Conservation (phyloP, 108 stramenopile species). For the Hondaea fermentalgiana region DNA sequence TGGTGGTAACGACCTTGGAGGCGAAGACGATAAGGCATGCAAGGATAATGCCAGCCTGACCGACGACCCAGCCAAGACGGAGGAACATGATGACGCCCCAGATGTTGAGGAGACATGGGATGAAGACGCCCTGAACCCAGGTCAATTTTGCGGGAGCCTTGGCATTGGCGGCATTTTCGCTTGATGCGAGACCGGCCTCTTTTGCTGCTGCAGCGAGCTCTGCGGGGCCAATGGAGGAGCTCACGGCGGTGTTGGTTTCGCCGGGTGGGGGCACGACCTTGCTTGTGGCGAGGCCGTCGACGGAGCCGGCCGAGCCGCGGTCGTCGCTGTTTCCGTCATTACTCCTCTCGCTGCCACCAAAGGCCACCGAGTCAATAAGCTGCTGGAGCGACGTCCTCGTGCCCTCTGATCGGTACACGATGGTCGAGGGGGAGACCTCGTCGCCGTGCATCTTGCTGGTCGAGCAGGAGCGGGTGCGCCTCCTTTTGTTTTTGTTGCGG, state of each 20-base stretch:
- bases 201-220: neutral
- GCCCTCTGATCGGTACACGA: neutral
- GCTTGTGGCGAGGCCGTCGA: neutral
- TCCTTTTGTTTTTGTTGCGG: too few relatives aligned
- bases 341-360: neutral
- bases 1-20: slow-evolving; percentile 47
- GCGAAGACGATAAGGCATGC: slow-evolving; percentile 37
- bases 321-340: neutral
- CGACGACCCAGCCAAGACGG: slow-evolving; percentile 63
- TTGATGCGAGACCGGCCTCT: too few relatives aligned
- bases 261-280: neutral
- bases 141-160: slow-evolving; percentile 34
- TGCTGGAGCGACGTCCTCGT: neutral
- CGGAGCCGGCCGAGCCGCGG: neutral
- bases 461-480: too few relatives aligned
- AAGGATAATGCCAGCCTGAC: slow-evolving; percentile 57
- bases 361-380: slow-evolving; percentile 1
- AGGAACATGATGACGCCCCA: slow-evolving; percentile 70
- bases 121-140: slow-evolving; percentile 54
- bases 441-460: neutral
- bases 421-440: neutral
- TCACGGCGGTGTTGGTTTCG: neutral
- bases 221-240: neutral
- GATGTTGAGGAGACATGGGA: slow-evolving; percentile 71
- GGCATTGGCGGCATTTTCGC: neutral